These are phyloP conservation scores for Quercus agrifolia DNA, from an alignment of 306 rosid genomes.

Conservation along the genomic window DNA sequence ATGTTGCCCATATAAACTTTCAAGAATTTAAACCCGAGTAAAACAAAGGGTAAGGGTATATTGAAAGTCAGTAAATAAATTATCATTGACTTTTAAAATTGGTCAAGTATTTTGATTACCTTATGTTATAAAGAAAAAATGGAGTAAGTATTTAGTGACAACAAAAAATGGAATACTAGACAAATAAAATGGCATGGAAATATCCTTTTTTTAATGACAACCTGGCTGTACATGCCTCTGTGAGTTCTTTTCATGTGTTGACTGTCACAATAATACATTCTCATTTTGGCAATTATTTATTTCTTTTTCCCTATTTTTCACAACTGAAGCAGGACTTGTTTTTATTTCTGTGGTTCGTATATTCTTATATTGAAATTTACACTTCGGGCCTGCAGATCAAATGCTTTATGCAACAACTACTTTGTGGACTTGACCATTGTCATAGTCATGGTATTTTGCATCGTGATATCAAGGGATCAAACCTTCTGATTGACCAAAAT, in stretches of 20 bases:
- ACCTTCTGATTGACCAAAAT: constrained; percentile 58
- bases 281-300: background rate
- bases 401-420: constrained; percentile 78
- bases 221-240: background rate
- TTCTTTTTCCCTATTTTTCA: constrained; percentile 2
- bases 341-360: background rate
- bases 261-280: background rate
- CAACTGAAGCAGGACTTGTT: background rate
- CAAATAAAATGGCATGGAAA: background rate
- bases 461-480: constrained; percentile 86
- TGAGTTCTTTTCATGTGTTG: background rate
- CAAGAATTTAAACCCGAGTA: background rate
- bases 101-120: too few relatives aligned
- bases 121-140: too few relatives aligned
- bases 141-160: too few relatives aligned
- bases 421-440: constrained; percentile 76
- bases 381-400: constrained; percentile 49
- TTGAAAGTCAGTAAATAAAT: too few relatives aligned
- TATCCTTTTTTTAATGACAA: background rate
- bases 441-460: constrained; percentile 77
- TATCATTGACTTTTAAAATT: too few relatives aligned
- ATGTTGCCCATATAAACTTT: too few relatives aligned
- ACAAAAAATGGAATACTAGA: too few relatives aligned
- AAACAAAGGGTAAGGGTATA: background rate
- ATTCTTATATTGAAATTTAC: background rate